Evolutionary conservation across 768 basidiomycete genomes (phyloP).

Genomic region (Trametopsis cervina): DNA sequence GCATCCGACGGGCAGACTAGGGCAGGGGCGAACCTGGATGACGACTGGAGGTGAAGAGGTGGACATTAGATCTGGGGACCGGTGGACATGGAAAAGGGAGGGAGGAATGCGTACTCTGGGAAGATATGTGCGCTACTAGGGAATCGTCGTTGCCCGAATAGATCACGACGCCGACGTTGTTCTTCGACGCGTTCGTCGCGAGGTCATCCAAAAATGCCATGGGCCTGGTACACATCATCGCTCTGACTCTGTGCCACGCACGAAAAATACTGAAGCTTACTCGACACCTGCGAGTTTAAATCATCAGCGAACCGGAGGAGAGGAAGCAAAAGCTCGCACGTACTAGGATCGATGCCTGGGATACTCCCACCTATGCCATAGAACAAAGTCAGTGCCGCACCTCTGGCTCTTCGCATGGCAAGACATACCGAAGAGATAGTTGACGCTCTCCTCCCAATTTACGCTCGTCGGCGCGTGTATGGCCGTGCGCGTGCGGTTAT

Average conservation of each 20-base stretch:
- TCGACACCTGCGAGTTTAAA: background rate
- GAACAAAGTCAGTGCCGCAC: background rate
- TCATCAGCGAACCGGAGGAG: background rate
- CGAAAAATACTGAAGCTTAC: background rate
- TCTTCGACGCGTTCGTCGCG: slow-evolving; percentile 52
- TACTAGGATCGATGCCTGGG: background rate
- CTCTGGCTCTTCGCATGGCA: background rate
- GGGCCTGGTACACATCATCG: slow-evolving; percentile 33
- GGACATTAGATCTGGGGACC: background rate
- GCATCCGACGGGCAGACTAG: background rate
- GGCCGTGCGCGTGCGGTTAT: slow-evolving; percentile 48
- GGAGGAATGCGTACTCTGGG: slow-evolving; percentile 43
- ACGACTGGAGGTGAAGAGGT: too few relatives aligned
- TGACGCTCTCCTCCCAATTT: slow-evolving; percentile 32
- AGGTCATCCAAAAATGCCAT: slow-evolving; percentile 60
- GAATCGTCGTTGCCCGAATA: slow-evolving; percentile 68
- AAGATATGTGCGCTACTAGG: slow-evolving; percentile 53
- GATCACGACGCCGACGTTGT: slow-evolving; percentile 44
- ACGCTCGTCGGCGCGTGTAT: slow-evolving; percentile 63
- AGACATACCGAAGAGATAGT: slow-evolving; percentile 30
- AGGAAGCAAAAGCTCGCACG: too few relatives aligned
- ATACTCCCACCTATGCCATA: background rate
- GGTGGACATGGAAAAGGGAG: background rate
- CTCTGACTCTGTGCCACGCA: background rate
- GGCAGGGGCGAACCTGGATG: slow-evolving; percentile 12